These are phyloP conservation scores for Delitschia confertaspora DNA, from an alignment of 495 filamentous ascomycete genomes.

Conservation along the genomic window DNA sequence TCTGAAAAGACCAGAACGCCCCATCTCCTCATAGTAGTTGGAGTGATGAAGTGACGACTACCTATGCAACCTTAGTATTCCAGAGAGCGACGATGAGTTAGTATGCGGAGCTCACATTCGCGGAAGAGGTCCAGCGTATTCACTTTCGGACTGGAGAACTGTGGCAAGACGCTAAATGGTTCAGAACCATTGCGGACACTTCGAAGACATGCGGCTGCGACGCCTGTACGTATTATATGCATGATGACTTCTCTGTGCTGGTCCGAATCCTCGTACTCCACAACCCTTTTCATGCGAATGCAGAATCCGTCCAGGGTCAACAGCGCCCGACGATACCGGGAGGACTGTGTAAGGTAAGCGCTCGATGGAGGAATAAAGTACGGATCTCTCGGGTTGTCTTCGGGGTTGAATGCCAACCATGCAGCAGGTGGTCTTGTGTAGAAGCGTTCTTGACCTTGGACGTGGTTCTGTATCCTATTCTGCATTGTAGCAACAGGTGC, in stretches of 20 bases:
- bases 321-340: constrained; percentile 1
- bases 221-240: constrained; percentile 2
- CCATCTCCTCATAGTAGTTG: constrained; percentile 8
- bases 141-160: constrained; percentile 9
- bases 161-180: constrained; percentile 13
- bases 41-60: constrained; percentile 9
- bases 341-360: no score
- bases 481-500: no score
- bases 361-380: no score
- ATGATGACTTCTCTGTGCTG: not conserved
- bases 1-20: constrained; percentile 7
- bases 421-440: no score
- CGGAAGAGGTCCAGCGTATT: constrained; percentile 15
- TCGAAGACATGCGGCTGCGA: not conserved
- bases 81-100: not conserved
- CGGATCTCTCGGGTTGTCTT: no score
- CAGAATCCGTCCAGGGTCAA: not conserved
- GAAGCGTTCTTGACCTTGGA: no score
- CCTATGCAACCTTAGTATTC: constrained; percentile 5
- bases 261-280: constrained; percentile 14
- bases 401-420: no score
- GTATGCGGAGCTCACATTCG: constrained; percentile 9
- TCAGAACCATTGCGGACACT: constrained; percentile 12
- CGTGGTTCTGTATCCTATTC: no score
- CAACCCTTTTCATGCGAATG: not conserved